Evolutionary conservation across 1,139 yeast genomes (phyloP), one percentile per base, ranked within the genome.

Genomic region (Scheffersomyces lignicola): DNA sequence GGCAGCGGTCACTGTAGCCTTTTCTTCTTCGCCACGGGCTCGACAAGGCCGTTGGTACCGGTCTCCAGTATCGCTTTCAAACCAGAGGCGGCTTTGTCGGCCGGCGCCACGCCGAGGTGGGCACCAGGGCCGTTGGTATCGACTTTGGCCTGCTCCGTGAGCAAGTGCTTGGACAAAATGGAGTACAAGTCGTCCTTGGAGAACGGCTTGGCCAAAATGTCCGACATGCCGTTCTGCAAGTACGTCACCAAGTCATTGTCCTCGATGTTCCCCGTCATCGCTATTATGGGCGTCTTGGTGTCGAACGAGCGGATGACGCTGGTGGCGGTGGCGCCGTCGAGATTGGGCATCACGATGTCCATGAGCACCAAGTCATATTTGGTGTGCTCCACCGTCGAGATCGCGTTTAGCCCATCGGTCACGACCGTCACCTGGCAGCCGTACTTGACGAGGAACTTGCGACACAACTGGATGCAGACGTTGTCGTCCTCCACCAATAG

Each of bases 341-440:
- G 65, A 54, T 86, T 86, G 2, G 97, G 97, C 92, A 90, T 85
- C 16, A 90, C 95, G 35, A 86, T 87, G 60, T 89, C 96, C 95
- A 90, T 88, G 35, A 90, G 64, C 1, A 90, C 95, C 40, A 89
- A 65, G 56, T 89, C 96, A 53, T 83, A 89, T 48, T 80, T 77
- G 24, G 79, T 76, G 38, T 76, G 77, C 55, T 87, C 95, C 32
- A 87, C 81, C 1, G 84, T 83, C 22, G 82, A 76, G 33, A 92
- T 88, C 2, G 97, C 97, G 29, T 86, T 83, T 17, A 90, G 62
- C 0, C 98, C 98, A 62, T 90, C 96, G 12, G 89, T 84, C 0
- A 89, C 97, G 18, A 88, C 88, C 30, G 94, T 92, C 3, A 90
- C 96, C 18, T 88, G 82, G 58, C 96, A 90, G 1, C 97, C 97